Evolutionary conservation across 345 rosid genomes (phyloP).

Genomic region (Gossypium rotundifolium): DNA sequence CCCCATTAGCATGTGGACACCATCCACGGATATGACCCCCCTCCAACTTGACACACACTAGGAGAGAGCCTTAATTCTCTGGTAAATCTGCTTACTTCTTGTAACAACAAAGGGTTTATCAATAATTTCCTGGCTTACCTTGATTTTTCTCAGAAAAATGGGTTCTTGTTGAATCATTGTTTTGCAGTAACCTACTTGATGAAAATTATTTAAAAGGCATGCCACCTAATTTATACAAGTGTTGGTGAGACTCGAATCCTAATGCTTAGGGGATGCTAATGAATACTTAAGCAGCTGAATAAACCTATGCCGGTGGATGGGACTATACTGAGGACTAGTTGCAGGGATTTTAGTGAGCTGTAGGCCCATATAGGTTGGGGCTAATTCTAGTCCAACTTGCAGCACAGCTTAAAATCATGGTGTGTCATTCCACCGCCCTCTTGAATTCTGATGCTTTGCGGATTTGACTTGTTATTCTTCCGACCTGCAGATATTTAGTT

Average conservation of each 20-base stretch:
- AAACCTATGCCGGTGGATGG: neutral
- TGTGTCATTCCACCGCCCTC: constrained; percentile 37
- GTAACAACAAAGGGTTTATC: neutral
- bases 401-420: constrained; percentile 15
- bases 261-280: too few species aligned
- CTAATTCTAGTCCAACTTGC: constrained; percentile 9
- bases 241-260: too few species aligned
- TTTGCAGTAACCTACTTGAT: too few species aligned
- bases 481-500: constrained; percentile 23
- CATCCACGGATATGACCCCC: constrained; percentile 25
- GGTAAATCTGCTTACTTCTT: neutral
- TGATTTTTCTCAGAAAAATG: too few species aligned
- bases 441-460: constrained; percentile 31
- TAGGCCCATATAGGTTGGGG: constrained; percentile 31
- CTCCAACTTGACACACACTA: constrained; percentile 33
- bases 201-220: too few species aligned
- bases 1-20: constrained; percentile 32
- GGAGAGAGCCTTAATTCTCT: neutral
- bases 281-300: too few species aligned
- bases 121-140: neutral
- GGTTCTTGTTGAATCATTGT: too few species aligned
- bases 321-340: constrained; percentile 27
- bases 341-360: constrained; percentile 24
- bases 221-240: too few species aligned
- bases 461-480: constrained; percentile 26